phyloP scores from a whole-genome alignment of 805 yeast genomes.

The Cyberlindnera nakhonratchasimensis region DNA sequence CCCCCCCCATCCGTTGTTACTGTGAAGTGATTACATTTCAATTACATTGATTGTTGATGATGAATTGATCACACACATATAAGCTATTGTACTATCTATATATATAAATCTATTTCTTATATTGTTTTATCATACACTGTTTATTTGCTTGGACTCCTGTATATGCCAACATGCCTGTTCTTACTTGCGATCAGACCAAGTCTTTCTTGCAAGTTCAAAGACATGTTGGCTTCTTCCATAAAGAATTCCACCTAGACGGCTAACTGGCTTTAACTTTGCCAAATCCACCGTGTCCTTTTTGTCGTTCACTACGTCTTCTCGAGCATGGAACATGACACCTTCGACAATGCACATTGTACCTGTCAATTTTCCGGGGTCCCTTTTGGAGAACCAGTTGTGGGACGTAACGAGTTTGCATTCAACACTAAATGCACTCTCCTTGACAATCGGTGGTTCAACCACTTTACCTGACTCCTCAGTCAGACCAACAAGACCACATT shows the following conservation, averaged over 20 bases:
- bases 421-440: conserved; percentile 56
- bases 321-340: conserved; percentile 53
- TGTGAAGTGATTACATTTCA: too few relatives aligned
- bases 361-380: conserved; percentile 28
- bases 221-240: conserved; percentile 45
- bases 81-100: neutral
- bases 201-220: conserved; percentile 23
- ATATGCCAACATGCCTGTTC: too few relatives aligned
- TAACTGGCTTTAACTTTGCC: conserved; percentile 48
- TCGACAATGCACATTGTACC: conserved; percentile 46
- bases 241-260: conserved; percentile 50
- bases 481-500: conserved; percentile 54
- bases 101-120: neutral
- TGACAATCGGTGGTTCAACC: conserved; percentile 56
- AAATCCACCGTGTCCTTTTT: conserved; percentile 40
- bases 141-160: too few relatives aligned
- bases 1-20: too few relatives aligned
- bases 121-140: neutral
- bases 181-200: conserved; percentile 6
- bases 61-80: neutral
- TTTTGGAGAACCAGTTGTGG: conserved; percentile 44
- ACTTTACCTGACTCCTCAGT: conserved; percentile 41
- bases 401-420: conserved; percentile 48
- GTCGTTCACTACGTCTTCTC: conserved; percentile 50
- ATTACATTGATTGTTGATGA: too few relatives aligned